Conservation (phyloP, 345 rosid genomes). For the Pistacia integerrima region DNA sequence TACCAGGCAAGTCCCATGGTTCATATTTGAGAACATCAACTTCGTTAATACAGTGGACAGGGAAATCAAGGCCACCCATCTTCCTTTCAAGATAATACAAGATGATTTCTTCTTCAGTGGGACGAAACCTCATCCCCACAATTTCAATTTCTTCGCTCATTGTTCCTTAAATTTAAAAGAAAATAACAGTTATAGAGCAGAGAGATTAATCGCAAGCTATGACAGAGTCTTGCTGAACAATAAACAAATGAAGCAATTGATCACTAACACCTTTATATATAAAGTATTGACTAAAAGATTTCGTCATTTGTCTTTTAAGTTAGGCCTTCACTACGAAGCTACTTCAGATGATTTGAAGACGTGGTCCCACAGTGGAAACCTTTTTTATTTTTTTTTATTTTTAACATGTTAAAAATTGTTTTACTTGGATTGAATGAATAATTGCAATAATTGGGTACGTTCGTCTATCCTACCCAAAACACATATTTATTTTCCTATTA, state of each 20-base stretch:
- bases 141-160: too few relatives aligned
- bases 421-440: too few relatives aligned
- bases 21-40: slow-evolving; percentile 22
- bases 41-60: slow-evolving; percentile 5
- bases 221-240: too few relatives aligned
- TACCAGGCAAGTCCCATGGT: slow-evolving; percentile 42
- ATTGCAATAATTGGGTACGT: too few relatives aligned
- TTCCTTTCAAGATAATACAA: slow-evolving; percentile 5
- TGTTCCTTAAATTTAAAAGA: too few relatives aligned
- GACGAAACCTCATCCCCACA: slow-evolving; percentile 33
- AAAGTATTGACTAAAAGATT: not conserved
- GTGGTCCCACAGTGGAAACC: too few relatives aligned
- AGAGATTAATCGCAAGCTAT: not conserved
- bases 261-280: not conserved
- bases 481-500: too few relatives aligned
- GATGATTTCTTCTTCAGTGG: slow-evolving; percentile 32
- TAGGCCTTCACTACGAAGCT: slow-evolving; percentile 1
- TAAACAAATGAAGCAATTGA: too few relatives aligned
- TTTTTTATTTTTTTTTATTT: too few relatives aligned
- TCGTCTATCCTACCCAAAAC: too few relatives aligned
- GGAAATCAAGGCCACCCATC: slow-evolving; percentile 19
- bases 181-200: not conserved
- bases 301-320: not conserved
- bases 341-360: not conserved
- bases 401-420: too few relatives aligned